These are phyloP conservation scores for Boletus sensibilis DNA, from an alignment of 768 basidiomycete species.

Conservation along the genomic window DNA sequence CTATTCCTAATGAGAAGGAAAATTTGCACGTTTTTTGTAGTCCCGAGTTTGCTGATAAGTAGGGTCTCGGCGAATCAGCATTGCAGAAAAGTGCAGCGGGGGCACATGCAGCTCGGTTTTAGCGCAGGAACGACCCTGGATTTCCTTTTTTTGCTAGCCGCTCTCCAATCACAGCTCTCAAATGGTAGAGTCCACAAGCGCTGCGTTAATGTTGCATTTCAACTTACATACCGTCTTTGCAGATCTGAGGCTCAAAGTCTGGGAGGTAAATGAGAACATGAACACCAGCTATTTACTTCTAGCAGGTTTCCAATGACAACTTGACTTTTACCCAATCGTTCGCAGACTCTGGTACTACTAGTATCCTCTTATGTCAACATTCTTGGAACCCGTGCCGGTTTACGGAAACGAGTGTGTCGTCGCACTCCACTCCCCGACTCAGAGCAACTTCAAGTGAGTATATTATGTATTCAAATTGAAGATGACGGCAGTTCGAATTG, in stretches of 20 bases:
- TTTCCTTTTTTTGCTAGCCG: background rate
- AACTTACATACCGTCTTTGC: background rate
- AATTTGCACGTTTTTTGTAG: no score
- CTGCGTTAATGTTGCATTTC: no score
- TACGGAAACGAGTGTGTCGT: slow-evolving; percentile 1
- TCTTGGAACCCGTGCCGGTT: background rate
- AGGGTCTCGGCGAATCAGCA: background rate
- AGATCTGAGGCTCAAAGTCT: background rate
- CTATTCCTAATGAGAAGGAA: background rate
- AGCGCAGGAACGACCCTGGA: slow-evolving; percentile 5
- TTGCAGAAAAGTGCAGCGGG: background rate
- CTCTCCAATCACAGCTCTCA: background rate
- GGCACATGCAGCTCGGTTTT: background rate
- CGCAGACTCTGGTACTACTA: background rate
- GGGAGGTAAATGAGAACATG: background rate
- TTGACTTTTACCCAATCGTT: background rate
- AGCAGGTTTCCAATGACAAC: background rate
- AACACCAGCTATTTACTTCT: background rate
- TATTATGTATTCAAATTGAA: background rate
- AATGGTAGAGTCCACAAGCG: background rate
- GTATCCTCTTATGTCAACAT: slow-evolving; percentile 8
- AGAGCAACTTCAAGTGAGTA: background rate
- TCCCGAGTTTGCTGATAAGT: background rate
- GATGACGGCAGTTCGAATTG: background rate
- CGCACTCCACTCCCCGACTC: background rate